Evolutionary conservation across 192 early-diverging fungal species (phyloP).

Genomic region (Coemansia sp.): DNA sequence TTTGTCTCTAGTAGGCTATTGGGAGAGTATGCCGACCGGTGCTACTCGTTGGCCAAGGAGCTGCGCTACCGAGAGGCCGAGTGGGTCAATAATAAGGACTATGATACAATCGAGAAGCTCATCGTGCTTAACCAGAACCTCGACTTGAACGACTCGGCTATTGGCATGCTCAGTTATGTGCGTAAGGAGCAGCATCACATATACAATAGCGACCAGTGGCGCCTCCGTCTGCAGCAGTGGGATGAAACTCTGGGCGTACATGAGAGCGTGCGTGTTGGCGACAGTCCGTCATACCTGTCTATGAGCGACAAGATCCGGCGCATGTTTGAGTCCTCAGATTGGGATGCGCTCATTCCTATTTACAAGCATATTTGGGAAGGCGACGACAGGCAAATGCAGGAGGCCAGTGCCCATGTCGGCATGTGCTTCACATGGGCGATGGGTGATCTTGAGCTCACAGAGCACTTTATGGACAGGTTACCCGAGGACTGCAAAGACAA

Average conservation of each 20-base stretch:
- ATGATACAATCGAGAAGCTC: constrained; percentile 86
- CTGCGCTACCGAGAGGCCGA: constrained; percentile 97
- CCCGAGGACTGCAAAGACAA: constrained; percentile 68
- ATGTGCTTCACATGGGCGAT: constrained; percentile 95
- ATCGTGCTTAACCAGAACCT: constrained; percentile 95
- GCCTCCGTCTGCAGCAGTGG: constrained; percentile 90
- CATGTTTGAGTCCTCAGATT: constrained; percentile 90
- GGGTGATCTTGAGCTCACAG: constrained; percentile 88
- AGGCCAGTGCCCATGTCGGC: constrained; percentile 82
- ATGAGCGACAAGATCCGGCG: constrained; percentile 88
- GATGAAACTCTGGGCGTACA: constrained; percentile 91
- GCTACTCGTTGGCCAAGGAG: constrained; percentile 97
- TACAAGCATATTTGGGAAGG: constrained; percentile 79
- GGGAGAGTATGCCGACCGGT: constrained; percentile 87
- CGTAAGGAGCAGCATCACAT: constrained; percentile 76
- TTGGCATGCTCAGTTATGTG: constrained; percentile 91
- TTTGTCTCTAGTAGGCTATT: constrained; percentile 92
- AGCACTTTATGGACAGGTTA: constrained; percentile 85
- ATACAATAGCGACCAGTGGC: constrained; percentile 90
- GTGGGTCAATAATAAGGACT: constrained; percentile 80
- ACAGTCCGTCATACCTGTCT: not conserved
- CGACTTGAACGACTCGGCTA: constrained; percentile 95
- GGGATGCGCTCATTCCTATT: constrained; percentile 79
- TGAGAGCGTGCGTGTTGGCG: not conserved
- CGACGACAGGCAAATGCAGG: constrained; percentile 63